A percentile compares a stretch with the other conserved stretches of the same genome.
Evolutionary conservation across 179 eudicot species (phyloP).

Genomic region (Vitellaria paradoxa): DNA sequence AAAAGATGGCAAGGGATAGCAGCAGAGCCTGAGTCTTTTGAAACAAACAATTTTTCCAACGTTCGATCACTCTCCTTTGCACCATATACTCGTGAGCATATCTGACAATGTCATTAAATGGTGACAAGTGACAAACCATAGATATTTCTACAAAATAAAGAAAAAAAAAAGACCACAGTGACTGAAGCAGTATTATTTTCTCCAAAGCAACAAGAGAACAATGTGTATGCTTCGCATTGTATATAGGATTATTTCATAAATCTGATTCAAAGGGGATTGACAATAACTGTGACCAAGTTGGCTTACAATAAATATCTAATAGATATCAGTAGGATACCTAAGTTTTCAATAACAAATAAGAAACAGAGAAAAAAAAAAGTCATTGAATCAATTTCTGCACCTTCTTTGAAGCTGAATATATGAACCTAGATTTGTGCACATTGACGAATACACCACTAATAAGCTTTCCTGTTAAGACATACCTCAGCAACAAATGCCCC

Average conservation of each 20-base stretch:
- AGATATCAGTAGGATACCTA: neutral
- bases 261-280: neutral
- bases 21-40: slow-evolving; percentile 62
- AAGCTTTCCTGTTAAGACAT: slow-evolving; percentile 16
- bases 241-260: neutral
- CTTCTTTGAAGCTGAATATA: neutral
- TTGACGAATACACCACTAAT: neutral
- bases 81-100: slow-evolving; percentile 64
- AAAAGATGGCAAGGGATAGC: slow-evolving; percentile 54
- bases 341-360: neutral
- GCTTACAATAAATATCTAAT: neutral
- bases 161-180: neutral
- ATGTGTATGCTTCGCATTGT: neutral
- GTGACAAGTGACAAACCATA: neutral
- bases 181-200: slow-evolving; percentile 2
- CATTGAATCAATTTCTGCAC: neutral
- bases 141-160: slow-evolving; percentile 6
- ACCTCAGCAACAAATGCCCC: slow-evolving; percentile 99
- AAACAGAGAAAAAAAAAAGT: neutral
- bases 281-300: neutral
- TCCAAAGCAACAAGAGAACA: neutral
- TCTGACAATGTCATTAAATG: slow-evolving; percentile 36
- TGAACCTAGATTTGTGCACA: neutral
- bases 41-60: slow-evolving; percentile 55
- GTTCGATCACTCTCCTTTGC: slow-evolving; percentile 54